A percentile compares a stretch with the other conserved stretches of the same genome.
Evolutionary conservation across 2,329 filamentous ascomycete genomes (phyloP).

Genomic region (Amesomyces nigricolor): DNA sequence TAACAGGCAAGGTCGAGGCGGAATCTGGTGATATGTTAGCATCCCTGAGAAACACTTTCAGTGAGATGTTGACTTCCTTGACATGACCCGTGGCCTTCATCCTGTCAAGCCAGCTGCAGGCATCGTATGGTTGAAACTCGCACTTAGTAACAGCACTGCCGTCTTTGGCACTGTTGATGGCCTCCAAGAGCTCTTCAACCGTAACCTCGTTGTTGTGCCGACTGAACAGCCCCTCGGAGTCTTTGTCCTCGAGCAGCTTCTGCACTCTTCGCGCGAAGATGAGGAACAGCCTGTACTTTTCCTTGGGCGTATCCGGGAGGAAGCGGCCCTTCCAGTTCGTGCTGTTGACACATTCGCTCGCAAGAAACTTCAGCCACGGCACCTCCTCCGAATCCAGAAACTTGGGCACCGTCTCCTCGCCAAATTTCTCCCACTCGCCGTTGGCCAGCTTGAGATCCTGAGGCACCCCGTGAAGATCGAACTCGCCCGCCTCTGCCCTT

Average conservation of each 20-base stretch:
- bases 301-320: conserved; percentile 15
- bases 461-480: conserved; percentile 3
- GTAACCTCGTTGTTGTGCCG: conserved; percentile 19
- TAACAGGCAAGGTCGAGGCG: conserved; percentile 22
- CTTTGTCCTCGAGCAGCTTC: conserved; percentile 30
- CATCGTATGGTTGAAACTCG: conserved; percentile 30
- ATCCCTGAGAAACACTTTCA: neutral
- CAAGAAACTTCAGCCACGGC: conserved; percentile 32
- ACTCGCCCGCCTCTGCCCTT: conserved; percentile 7
- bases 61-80: conserved; percentile 13
- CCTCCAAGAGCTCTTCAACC: conserved; percentile 27
- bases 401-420: neutral
- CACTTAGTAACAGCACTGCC: conserved; percentile 21
- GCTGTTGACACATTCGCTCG: conserved; percentile 27
- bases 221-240: conserved; percentile 26
- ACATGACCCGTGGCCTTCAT: conserved; percentile 27
- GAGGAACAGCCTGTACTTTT: conserved; percentile 28
- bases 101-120: conserved; percentile 29
- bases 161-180: conserved; percentile 27
- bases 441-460: conserved; percentile 15
- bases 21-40: conserved; percentile 15
- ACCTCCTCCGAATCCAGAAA: conserved; percentile 28
- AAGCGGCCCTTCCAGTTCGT: conserved; percentile 19
- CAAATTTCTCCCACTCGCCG: conserved; percentile 11
- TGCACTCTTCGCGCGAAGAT: conserved; percentile 32